Base-by-base conservation (phyloP, 768 basidiomycete genomes). In the Calocybe cyanea region DNA sequence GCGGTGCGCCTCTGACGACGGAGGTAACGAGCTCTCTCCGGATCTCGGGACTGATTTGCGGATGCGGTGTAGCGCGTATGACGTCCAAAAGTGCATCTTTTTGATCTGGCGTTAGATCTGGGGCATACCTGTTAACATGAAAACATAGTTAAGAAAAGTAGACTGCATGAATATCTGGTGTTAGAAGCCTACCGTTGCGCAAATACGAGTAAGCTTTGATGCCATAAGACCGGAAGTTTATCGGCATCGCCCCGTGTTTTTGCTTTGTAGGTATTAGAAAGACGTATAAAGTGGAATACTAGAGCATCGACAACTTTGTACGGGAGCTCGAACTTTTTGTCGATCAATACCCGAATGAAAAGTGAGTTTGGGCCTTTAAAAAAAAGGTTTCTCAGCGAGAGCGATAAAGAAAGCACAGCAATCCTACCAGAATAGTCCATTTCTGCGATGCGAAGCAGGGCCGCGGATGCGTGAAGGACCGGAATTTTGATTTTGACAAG, bases 291-390 rank as follows among this genome's bases (percentile, higher is more conserved):
- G 70, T 99, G 96, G 75, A 96, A 95, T 10, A 97, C 94, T 47
- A 99, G 80, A 2, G 91, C 88, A 61, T 99, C 96, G 43, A 99
- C 81, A 21, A 96, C 95, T 68, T 98, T 95, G 75, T 93, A 99
- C 0, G 96, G 96, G 23, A 99, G 72, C 49, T 96, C 92, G 61
- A 94, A 90, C 63, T 99, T 99, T 68, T 99, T 99, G 72, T 99
- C 96, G 40, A 97, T 72, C 23, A 99, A 72, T 10, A 98, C 87
- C 15, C 96, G 91, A 62, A 99, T 94, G 72, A 99, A 97, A 17
- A 99, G 77, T 9, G 93, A 96, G 54, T 92, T 96, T 0, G 96
- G 88, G 2, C 93, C 92, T 77, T 18, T 14, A 21, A 25, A 34
- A 2, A 74, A 43, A 35, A 38, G 17, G 17, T 32, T 8, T 35